phyloP scores from a whole-genome alignment of 164 flowering plant species.

The Dillenia turbinata region DNA sequence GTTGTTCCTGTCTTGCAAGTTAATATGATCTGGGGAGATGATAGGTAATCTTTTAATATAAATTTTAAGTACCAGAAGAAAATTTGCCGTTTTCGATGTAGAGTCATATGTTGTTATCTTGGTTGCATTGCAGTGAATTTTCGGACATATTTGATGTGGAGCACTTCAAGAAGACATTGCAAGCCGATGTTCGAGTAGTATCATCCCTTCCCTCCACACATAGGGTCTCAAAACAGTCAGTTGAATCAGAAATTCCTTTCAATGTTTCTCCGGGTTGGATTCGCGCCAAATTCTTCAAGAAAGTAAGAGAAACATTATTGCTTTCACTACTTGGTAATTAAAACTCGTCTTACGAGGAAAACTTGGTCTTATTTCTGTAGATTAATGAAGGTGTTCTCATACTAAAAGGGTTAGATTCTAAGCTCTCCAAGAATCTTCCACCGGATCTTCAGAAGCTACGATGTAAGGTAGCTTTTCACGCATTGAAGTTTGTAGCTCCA shows the following conservation, averaged over 20 bases:
- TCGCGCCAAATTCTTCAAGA: conserved; percentile 33
- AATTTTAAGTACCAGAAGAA: not conserved
- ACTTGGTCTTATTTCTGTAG: too few relatives aligned
- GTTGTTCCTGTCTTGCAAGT: conserved; percentile 55
- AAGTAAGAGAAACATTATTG: conserved; percentile 23
- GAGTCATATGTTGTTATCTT: not conserved
- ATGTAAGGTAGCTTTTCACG: conserved; percentile 89
- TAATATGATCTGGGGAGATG: conserved; percentile 45
- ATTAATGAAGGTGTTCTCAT: conserved; percentile 50
- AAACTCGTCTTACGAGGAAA: too few relatives aligned
- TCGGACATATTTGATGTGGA: conserved; percentile 59
- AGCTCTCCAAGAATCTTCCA: conserved; percentile 76
- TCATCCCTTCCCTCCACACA: conserved; percentile 61
- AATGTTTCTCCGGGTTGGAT: conserved; percentile 48
- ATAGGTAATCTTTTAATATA: conserved; percentile 29
- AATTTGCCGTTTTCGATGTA: not conserved
- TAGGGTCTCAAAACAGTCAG: conserved; percentile 27
- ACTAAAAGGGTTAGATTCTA: conserved; percentile 68
- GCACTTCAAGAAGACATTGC: conserved; percentile 54
- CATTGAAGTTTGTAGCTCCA: conserved; percentile 60
- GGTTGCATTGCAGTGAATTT: conserved; percentile 47
- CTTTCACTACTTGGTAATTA: not conserved
- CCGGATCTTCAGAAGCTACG: conserved; percentile 77
- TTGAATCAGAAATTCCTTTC: conserved; percentile 33
- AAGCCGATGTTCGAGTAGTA: conserved; percentile 52